Evolutionary conservation across 441 rosid genomes (phyloP).

Genomic region (Erodium moschatum): DNA sequence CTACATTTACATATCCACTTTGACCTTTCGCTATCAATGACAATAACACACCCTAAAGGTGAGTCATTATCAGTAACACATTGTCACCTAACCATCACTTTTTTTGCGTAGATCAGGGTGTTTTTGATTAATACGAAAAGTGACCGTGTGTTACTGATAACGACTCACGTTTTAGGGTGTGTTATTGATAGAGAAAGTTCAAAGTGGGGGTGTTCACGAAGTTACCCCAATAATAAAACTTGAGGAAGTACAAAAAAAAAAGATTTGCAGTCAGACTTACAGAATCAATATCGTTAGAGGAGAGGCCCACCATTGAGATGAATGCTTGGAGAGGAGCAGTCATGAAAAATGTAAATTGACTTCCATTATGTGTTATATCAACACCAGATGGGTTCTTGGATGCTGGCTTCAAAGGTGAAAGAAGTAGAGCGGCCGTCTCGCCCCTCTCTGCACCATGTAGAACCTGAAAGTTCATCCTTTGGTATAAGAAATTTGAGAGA

Average conservation of each 20-base stretch:
- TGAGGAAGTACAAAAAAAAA: background rate
- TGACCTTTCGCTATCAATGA: no score
- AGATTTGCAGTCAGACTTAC: constrained; percentile 34
- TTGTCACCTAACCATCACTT: no score
- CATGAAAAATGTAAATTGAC: constrained; percentile 86
- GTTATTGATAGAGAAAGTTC: no score
- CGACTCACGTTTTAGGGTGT: no score
- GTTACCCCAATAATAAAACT: no score
- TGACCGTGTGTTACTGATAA: no score
- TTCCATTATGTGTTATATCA: constrained; percentile 40
- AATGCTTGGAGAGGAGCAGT: constrained; percentile 80
- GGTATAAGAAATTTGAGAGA: constrained; percentile 18
- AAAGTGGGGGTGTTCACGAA: no score
- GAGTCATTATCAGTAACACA: no score
- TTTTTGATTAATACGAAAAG: no score
- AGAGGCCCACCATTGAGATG: constrained; percentile 63
- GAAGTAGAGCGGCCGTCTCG: constrained; percentile 72
- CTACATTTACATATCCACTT: no score
- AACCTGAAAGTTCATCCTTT: constrained; percentile 39
- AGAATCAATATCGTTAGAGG: constrained; percentile 33
- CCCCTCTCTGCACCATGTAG: constrained; percentile 82
- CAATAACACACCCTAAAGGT: no score
- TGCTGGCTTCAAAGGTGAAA: constrained; percentile 63
- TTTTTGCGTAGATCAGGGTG: no score
- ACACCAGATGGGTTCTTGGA: constrained; percentile 37